phyloP scores from a whole-genome alignment of 1,284 basidiomycete genomes.

The Anthracocystis setariae region DNA sequence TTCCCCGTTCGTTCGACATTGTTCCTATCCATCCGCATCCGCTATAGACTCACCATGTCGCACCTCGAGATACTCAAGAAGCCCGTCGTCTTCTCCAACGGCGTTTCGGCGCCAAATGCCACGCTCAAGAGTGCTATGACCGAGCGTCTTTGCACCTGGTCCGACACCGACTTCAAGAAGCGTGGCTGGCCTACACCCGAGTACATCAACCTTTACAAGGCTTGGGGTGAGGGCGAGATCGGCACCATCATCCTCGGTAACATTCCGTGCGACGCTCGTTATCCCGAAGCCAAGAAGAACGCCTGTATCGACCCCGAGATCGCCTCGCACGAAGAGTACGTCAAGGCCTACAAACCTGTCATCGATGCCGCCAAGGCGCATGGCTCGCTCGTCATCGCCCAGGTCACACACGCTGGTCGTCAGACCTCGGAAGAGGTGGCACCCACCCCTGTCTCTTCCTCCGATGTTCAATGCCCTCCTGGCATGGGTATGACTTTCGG shows the following conservation, averaged over 20 bases:
- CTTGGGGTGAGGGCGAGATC: conserved; percentile 59
- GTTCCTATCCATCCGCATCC: neutral
- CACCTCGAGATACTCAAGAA: conserved; percentile 46
- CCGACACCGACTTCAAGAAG: conserved; percentile 54
- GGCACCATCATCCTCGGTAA: conserved; percentile 61
- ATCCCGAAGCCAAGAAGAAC: conserved; percentile 52
- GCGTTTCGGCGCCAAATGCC: conserved; percentile 49
- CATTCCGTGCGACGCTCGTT: conserved; percentile 50
- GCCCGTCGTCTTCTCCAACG: conserved; percentile 46
- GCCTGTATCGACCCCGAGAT: conserved; percentile 55
- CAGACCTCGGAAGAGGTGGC: conserved; percentile 60
- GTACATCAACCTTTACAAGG: conserved; percentile 60
- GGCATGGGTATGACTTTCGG: conserved; percentile 61
- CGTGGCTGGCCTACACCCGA: conserved; percentile 57
- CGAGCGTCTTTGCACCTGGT: conserved; percentile 60
- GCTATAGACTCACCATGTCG: conserved; percentile 24
- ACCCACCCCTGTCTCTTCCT: conserved; percentile 52
- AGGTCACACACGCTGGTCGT: conserved; percentile 70
- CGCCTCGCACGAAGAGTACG: conserved; percentile 47
- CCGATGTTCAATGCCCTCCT: conserved; percentile 57
- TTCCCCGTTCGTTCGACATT: neutral
- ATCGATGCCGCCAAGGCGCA: conserved; percentile 69
- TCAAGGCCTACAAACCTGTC: conserved; percentile 54
- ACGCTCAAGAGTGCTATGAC: conserved; percentile 63
- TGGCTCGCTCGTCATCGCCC: conserved; percentile 69